Conservation (phyloP, 768 basidiomycete genomes). For the Chalciporus piperatus region DNA sequence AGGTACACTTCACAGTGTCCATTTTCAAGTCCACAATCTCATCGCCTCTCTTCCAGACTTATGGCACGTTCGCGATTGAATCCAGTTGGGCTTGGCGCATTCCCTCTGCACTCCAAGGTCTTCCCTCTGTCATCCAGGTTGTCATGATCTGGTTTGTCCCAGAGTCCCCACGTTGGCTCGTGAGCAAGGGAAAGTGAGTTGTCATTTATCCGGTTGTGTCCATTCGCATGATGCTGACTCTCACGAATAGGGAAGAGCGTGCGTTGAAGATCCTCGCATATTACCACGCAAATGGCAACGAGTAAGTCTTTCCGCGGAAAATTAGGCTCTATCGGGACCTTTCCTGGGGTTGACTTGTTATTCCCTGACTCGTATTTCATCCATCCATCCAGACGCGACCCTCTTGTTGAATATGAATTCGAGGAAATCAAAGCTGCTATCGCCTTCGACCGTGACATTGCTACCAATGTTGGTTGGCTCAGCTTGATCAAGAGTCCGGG, state of each 20-base stretch:
- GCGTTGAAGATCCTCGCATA: constrained; percentile 71
- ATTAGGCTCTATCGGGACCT: not conserved
- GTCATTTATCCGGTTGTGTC: not conserved
- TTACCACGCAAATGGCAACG: constrained; percentile 79
- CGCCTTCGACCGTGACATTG: constrained; percentile 40
- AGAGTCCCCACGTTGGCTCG: constrained; percentile 81
- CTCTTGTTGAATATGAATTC: constrained; percentile 59
- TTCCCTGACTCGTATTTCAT: not conserved
- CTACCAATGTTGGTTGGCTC: constrained; percentile 42
- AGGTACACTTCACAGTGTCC: not conserved
- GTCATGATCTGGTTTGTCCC: constrained; percentile 65
- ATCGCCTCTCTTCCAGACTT: constrained; percentile 38
- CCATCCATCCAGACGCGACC: constrained; percentile 35
- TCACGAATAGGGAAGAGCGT: constrained; percentile 44
- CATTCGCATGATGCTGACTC: not conserved
- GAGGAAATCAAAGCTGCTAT: constrained; percentile 64
- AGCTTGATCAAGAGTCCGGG: constrained; percentile 47
- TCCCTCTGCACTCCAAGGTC: constrained; percentile 68
- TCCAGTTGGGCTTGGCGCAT: constrained; percentile 80
- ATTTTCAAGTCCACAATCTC: not conserved
- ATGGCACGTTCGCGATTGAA: constrained; percentile 69
- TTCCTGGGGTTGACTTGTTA: not conserved
- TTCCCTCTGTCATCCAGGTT: constrained; percentile 69
- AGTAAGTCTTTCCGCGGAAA: constrained; percentile 33
- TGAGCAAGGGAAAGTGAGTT: constrained; percentile 59